Conservation (phyloP, 164 flowering plant genomes). For the Liriodendron chinense region DNA sequence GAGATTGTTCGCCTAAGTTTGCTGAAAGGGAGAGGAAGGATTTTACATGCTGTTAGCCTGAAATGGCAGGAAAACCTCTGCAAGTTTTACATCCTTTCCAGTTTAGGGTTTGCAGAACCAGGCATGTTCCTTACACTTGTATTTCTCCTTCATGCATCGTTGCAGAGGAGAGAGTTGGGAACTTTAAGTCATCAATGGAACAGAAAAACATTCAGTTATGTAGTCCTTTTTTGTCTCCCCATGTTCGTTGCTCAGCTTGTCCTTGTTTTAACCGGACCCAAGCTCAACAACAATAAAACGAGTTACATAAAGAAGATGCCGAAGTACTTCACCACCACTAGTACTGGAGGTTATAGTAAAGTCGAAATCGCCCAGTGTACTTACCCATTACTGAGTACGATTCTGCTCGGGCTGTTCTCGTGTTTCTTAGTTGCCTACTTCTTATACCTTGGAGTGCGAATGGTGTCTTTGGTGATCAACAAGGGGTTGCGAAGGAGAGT, state of each 20-base stretch:
- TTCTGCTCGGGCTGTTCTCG: constrained; percentile 69
- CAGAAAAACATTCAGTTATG: constrained; percentile 52
- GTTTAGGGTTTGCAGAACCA: constrained; percentile 95
- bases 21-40: constrained; percentile 49
- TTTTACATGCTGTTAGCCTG: constrained; percentile 37
- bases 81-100: constrained; percentile 83
- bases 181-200: constrained; percentile 65
- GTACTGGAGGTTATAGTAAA: constrained; percentile 12
- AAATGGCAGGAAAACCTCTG: constrained; percentile 85
- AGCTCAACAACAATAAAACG: constrained; percentile 30
- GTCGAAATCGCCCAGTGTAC: constrained; percentile 54
- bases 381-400: constrained; percentile 82
- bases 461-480: constrained; percentile 73
- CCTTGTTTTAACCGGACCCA: constrained; percentile 60
- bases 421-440: constrained; percentile 51
- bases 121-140: constrained; percentile 72
- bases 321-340: constrained; percentile 51
- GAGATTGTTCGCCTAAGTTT: constrained; percentile 69
- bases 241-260: constrained; percentile 66
- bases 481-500: constrained; percentile 82
- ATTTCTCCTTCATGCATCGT: constrained; percentile 80
- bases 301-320: constrained; percentile 38
- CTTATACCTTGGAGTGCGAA: constrained; percentile 71
- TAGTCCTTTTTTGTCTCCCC: constrained; percentile 73
- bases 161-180: constrained; percentile 62